Evolutionary conservation across 495 filamentous ascomycete genomes (phyloP), one percentile per base, ranked within the genome.

Genomic region (Neurospora sp.): DNA sequence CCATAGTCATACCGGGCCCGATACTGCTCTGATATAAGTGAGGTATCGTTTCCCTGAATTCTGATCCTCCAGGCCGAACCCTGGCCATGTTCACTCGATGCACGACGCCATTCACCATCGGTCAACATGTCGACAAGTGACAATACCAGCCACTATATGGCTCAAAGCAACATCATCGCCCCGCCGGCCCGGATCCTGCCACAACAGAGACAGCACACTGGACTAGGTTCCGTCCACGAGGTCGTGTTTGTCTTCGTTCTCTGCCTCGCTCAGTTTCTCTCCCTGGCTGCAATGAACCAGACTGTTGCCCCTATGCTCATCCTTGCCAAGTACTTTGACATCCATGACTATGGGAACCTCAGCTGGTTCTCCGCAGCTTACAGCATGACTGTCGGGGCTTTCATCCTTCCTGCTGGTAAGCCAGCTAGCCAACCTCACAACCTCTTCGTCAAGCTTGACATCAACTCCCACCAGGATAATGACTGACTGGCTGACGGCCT

Each of bases 351-450:
- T 1, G 83, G 80, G 4, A 76, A 82, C 35, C 75, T 87, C 59
- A 85, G 80, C 69, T 87, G 87, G 84, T 82, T 79, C 72, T 77
- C 83, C 39, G 83, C 84, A 1, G 86, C 82, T 2, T 89, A 89
- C 76, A 82, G 81, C 31, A 71, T 89, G 69, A 90, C 88, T 0
- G 84, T 90, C 7, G 89, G 90, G 8, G 88, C 87, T 2, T 91
- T 91, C 72, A 89, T 92, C 70, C 80, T 92, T 12, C 83, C 87
- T 10, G 83, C 85, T 4, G 75, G 75, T 76, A 59, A 71, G 75
- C 22, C 65, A 18, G 35, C 35, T 4, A 45, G 10, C 39, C 5
- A 45, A 20, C 12, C n/a, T 61, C 42, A 22, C 3, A 12, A 9
- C 68, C 69, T 22, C 16, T 37, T 37, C 35, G 12, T 14, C 7